These are phyloP conservation scores for Apiospora pterosperma DNA, from an alignment of 2,329 filamentous ascomycete species.

Conservation along the genomic window DNA sequence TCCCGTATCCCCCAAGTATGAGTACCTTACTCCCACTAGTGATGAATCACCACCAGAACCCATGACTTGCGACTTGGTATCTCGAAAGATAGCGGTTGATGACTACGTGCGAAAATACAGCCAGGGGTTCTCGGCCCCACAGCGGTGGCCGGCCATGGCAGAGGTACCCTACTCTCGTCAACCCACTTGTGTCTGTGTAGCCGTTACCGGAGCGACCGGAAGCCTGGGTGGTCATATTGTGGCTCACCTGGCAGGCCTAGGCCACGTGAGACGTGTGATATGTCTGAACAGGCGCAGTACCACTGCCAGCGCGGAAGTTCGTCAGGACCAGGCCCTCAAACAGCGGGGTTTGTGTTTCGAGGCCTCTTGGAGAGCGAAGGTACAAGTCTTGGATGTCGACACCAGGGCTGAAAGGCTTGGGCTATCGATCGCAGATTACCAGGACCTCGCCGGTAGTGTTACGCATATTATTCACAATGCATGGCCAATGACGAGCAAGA, in stretches of 20 bases:
- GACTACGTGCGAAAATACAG: too few relatives aligned
- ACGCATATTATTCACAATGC: slow-evolving; percentile 51
- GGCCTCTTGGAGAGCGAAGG: neutral
- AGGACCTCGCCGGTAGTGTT: slow-evolving; percentile 12
- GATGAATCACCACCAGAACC: too few relatives aligned
- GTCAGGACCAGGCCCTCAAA: slow-evolving; percentile 4
- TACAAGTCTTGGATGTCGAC: slow-evolving; percentile 34
- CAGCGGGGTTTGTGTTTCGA: slow-evolving; percentile 1
- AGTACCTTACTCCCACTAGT: too few relatives aligned
- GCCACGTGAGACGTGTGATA: neutral
- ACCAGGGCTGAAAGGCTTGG: slow-evolving; percentile 15
- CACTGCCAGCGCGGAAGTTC: neutral
- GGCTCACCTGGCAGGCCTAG: neutral
- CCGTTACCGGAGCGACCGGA: slow-evolving; percentile 7
- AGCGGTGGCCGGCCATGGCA: too few relatives aligned
- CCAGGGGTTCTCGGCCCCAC: too few relatives aligned
- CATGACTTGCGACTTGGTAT: too few relatives aligned
- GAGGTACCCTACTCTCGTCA: too few relatives aligned
- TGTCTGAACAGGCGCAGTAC: slow-evolving; percentile 6
- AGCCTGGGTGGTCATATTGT: slow-evolving; percentile 1
- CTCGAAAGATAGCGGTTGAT: too few relatives aligned
- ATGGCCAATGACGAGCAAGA: slow-evolving; percentile 52
- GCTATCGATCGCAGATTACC: neutral
- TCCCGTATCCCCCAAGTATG: too few relatives aligned
- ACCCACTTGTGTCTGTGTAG: too few relatives aligned